These are phyloP conservation scores for Lactarius quietus DNA, from an alignment of 768 basidiomycete species.

Conservation along the genomic window DNA sequence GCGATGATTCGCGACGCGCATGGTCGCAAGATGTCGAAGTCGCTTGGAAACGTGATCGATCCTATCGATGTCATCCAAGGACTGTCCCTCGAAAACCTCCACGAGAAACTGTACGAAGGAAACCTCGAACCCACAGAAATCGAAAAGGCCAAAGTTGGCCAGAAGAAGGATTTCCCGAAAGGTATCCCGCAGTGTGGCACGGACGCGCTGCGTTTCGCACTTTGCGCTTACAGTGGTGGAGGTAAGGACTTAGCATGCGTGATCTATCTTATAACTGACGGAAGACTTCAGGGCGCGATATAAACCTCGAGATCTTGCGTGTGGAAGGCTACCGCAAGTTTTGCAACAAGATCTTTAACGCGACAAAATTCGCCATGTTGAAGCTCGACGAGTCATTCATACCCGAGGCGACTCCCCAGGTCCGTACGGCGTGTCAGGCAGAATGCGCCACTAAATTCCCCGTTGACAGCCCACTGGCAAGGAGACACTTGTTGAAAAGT, in stretches of 20 bases:
- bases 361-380: conserved; percentile 98
- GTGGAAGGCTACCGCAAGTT: conserved; percentile 99
- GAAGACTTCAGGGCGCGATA: conserved; percentile 71
- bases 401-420: conserved; percentile 67
- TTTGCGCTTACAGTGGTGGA: conserved; percentile 91
- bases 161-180: conserved; percentile 99
- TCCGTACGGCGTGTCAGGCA: conserved; percentile 31
- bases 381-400: conserved; percentile 85
- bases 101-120: conserved; percentile 82
- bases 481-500: conserved; percentile 89
- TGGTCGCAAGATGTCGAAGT: conserved; percentile 98
- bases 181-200: conserved; percentile 99
- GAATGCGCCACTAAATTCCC: conserved; percentile 5
- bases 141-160: conserved; percentile 82
- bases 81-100: conserved; percentile 69
- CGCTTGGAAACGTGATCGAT: conserved; percentile 96
- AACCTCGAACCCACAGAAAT: conserved; percentile 95
- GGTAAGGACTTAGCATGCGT: conserved; percentile 42
- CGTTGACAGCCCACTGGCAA: conserved; percentile 72
- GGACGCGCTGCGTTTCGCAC: conserved; percentile 91
- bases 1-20: conserved; percentile 99
- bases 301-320: conserved; percentile 92
- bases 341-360: conserved; percentile 99
- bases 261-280: neutral
- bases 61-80: conserved; percentile 95